Evolutionary conservation across 75 land plant species (phyloP), one percentile per base, ranked within the genome.

Genomic region (Ceratopteris richardii): DNA sequence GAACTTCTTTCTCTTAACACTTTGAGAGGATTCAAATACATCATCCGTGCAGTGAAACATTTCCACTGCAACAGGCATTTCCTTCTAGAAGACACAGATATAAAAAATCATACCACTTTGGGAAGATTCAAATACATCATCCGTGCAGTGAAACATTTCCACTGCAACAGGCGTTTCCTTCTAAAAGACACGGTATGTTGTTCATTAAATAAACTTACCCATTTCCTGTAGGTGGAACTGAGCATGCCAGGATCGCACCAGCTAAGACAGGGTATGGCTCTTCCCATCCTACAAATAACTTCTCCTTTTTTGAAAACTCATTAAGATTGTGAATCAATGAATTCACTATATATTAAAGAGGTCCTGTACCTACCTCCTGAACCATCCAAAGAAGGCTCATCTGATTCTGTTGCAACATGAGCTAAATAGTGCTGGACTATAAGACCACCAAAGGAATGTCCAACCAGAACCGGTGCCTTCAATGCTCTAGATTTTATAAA

Each of bases 211-310:
- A n/a, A n/a, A n/a, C 56, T 67, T 44, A 86, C 82, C 77, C 74
- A 56, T 90, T 90, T 2, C 96, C 96, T 3, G 93, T 80, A 55
- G 96, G 96, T 69, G 93, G 85, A n/a, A 81, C 93, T 31, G 96
- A 90, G 56, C 93, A 90, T 5, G 91, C 76, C 36, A 90, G 72
- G 13, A 79, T 79, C 19, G 85, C 85, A 53, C 76, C 88, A 17
- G 76, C 68, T 29, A 87, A 72, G 2, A 26, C 28, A 19, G 88
- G 81, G 51, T 69, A 71, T 25, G 73, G 60, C 33, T 69, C 70
- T 30, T 66, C 69, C 31, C 31, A 54, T 29, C 61, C 65, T 61
- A 33, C 59, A 18, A 28, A 29, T 20, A 62, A 62, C 56, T 22
- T 20, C 20, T 48, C 20, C 14, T 48, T 10, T 17, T 48, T 14